These are phyloP conservation scores for Peronospora farinosa DNA, from an alignment of 352 stramenopile genomes.

Conservation along the genomic window DNA sequence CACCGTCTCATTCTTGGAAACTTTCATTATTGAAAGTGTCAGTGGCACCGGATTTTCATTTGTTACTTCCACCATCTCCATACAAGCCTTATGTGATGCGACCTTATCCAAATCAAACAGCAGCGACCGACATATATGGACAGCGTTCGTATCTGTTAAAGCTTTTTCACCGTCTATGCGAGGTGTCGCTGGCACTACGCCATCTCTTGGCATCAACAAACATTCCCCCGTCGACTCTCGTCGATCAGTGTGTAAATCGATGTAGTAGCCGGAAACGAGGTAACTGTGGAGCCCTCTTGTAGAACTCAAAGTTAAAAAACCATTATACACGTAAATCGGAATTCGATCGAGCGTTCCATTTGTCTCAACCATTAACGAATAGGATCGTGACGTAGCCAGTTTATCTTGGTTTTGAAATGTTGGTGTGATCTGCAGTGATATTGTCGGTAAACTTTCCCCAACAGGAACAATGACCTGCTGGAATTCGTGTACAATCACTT, in stretches of 20 bases:
- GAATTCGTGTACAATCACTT: constrained; percentile 33
- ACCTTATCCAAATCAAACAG: constrained; percentile 43
- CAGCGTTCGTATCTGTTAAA: constrained; percentile 6
- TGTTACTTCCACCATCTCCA: constrained; percentile 35
- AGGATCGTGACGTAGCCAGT: constrained; percentile 10
- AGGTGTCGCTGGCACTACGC: constrained; percentile 8
- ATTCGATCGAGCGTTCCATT: constrained; percentile 36
- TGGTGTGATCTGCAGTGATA: constrained; percentile 28
- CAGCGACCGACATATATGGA: constrained; percentile 35
- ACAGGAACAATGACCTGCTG: constrained; percentile 14
- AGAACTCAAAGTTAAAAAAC: constrained; percentile 29
- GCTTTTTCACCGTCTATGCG: constrained; percentile 18
- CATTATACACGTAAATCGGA: constrained; percentile 30
- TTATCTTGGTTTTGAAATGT: constrained; percentile 1
- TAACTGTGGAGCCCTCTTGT: constrained; percentile 22
- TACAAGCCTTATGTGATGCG: constrained; percentile 19
- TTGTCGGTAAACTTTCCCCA: constrained; percentile 27
- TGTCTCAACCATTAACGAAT: constrained; percentile 36
- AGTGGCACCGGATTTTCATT: constrained; percentile 46
- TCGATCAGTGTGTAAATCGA: neutral
- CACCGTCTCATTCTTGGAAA: constrained; percentile 18
- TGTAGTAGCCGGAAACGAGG: constrained; percentile 19
- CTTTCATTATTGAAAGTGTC: constrained; percentile 18
- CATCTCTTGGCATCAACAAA: constrained; percentile 10
- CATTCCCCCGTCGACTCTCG: constrained; percentile 9